Evolutionary conservation across 768 basidiomycete genomes (phyloP).

Genomic region (Tephrocybe rancida): DNA sequence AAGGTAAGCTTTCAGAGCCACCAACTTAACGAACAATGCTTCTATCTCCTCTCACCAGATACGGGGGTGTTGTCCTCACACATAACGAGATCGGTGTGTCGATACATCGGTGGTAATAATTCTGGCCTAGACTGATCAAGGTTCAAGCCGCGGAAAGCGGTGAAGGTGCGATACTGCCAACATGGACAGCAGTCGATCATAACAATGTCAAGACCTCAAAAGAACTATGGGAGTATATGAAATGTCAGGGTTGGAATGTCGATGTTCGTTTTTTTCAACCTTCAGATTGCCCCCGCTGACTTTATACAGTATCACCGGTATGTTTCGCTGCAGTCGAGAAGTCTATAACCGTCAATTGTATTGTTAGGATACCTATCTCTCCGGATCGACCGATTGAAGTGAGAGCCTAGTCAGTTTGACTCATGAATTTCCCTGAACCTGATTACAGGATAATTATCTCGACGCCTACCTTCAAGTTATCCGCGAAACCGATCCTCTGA

Average conservation of each 20-base stretch:
- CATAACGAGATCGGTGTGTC: conserved; percentile 87
- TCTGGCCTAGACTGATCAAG: background rate
- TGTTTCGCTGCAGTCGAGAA: background rate
- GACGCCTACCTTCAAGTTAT: conserved; percentile 91
- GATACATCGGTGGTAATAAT: background rate
- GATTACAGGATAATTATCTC: conserved; percentile 85
- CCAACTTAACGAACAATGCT: background rate
- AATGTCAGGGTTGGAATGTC: conserved; percentile 86
- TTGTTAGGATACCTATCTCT: conserved; percentile 85
- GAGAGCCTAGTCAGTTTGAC: background rate
- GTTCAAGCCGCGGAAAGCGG: conserved; percentile 57
- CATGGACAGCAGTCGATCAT: conserved; percentile 84
- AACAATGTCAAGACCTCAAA: conserved; percentile 82
- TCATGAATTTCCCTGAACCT: background rate
- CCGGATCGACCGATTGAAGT: conserved; percentile 91
- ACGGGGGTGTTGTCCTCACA: conserved; percentile 88
- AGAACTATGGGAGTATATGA: conserved; percentile 85
- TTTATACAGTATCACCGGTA: conserved; percentile 74
- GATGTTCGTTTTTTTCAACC: conserved; percentile 54
- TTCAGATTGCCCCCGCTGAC: conserved; percentile 8
- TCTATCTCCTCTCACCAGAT: conserved; percentile 41
- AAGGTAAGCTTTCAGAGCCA: conserved; percentile 46
- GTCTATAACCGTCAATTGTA: background rate
- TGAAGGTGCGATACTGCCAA: conserved; percentile 83
- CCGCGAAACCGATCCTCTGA: conserved; percentile 73